Evolutionary conservation across 2,329 filamentous ascomycete species (phyloP).

Genomic region (Aspergillus aculeatinus): DNA sequence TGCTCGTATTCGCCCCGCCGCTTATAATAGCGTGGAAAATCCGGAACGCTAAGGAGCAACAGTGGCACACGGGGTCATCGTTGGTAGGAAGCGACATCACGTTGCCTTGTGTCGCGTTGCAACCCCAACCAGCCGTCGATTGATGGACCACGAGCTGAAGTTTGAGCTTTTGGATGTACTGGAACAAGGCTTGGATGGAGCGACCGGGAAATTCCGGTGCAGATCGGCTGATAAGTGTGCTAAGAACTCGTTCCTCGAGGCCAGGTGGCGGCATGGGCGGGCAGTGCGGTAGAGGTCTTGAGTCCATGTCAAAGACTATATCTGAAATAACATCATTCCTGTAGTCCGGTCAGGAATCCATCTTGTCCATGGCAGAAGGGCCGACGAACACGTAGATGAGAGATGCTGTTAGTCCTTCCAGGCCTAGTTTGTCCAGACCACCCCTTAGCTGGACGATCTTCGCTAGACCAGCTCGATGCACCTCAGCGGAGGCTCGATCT

Average conservation of each 20-base stretch:
- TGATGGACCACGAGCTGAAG: too few species aligned
- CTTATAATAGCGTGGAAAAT: background rate
- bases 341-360: background rate
- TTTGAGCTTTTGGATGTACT: too few species aligned
- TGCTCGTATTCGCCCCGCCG: background rate
- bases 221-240: too few species aligned
- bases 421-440: background rate
- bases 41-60: background rate
- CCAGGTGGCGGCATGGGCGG: background rate
- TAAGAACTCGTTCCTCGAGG: background rate
- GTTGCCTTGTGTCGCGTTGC: too few species aligned
- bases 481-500: background rate
- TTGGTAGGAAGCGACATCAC: too few species aligned
- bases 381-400: constrained; percentile 1
- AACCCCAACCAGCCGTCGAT: too few species aligned
- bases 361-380: too few species aligned
- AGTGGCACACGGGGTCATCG: background rate
- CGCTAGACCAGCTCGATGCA: background rate
- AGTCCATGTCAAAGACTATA: background rate
- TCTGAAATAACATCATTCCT: constrained; percentile 6
- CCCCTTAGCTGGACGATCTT: constrained; percentile 4
- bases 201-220: too few species aligned
- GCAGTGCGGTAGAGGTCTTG: background rate
- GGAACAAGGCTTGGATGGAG: too few species aligned
- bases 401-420: background rate